Evolutionary conservation across 306 rosid species (phyloP).

Genomic region (Rosa persica): DNA sequence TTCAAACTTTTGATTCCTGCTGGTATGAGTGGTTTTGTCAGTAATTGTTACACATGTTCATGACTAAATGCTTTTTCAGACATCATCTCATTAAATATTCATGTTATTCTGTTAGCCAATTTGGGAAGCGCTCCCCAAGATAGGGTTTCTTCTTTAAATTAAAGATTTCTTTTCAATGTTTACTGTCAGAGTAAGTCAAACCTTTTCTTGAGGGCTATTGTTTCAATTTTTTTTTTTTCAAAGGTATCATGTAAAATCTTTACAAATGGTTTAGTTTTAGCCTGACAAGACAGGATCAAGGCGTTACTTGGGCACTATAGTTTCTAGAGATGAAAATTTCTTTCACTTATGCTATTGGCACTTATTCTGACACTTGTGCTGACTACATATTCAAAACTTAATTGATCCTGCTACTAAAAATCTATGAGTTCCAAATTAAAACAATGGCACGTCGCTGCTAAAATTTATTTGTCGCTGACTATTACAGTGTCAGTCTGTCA

Average conservation of each 20-base stretch:
- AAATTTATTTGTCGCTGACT: not conserved
- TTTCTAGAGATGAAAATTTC: not conserved
- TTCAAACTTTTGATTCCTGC: not conserved
- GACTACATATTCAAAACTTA: not conserved
- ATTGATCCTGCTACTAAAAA: not conserved
- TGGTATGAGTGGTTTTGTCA: not conserved
- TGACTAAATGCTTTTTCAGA: constrained; percentile 2
- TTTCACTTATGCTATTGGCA: not conserved
- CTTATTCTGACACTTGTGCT: not conserved
- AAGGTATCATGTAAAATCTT: not conserved
- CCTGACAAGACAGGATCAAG: not conserved
- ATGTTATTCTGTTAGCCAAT: not conserved
- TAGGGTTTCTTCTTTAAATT: not conserved
- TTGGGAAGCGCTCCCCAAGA: not conserved
- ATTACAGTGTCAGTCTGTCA: not conserved
- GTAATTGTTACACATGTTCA: not conserved
- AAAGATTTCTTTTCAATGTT: not conserved
- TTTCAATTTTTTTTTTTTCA: not conserved
- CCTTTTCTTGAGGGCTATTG: not conserved
- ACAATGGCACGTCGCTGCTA: not conserved
- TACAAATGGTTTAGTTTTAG: not conserved
- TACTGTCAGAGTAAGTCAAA: not conserved
- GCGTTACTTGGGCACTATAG: not conserved
- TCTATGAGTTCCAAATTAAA: not conserved
- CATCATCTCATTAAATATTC: not conserved